phyloP scores from a whole-genome alignment of 164 flowering plant genomes.

The Cinnamomum micranthum region DNA sequence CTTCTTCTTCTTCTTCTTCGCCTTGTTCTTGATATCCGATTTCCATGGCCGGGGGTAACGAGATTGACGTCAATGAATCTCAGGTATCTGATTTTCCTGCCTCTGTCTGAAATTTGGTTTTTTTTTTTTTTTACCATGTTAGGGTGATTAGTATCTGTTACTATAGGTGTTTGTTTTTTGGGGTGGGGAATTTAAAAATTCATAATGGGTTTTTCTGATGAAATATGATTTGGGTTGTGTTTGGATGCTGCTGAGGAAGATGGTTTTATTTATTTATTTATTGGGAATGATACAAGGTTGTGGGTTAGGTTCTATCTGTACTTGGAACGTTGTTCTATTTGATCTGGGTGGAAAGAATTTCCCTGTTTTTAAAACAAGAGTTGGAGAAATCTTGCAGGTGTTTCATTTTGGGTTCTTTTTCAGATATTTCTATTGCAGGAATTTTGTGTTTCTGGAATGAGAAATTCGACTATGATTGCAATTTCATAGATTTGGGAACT shows the following conservation, averaged over 20 bases:
- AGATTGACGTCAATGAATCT: conserved; percentile 53
- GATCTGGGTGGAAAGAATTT: too few species aligned
- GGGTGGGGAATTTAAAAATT: not conserved
- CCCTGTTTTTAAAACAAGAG: too few species aligned
- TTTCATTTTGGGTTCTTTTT: too few species aligned
- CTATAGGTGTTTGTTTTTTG: not conserved
- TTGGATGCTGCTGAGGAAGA: not conserved
- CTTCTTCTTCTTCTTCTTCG: too few species aligned
- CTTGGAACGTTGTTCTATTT: too few species aligned
- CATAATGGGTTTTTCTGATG: not conserved
- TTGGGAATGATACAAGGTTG: too few species aligned
- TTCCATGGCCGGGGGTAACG: conserved; percentile 51
- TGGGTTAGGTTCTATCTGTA: too few species aligned
- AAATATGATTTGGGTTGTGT: not conserved
- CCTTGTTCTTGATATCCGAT: not conserved
- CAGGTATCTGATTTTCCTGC: conserved; percentile 35
- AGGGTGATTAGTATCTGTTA: not conserved
- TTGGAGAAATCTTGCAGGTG: too few species aligned
- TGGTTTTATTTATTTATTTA: not conserved
- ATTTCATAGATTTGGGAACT: not conserved
- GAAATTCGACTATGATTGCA: not conserved
- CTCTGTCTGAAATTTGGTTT: not conserved
- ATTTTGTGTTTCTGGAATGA: not conserved
- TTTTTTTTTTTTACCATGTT: not conserved
- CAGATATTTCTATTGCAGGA: not conserved